A percentile compares a stretch with the other conserved stretches of the same genome.
Evolutionary conservation across 345 rosid species (phyloP).

Genomic region (Viola odorata): DNA sequence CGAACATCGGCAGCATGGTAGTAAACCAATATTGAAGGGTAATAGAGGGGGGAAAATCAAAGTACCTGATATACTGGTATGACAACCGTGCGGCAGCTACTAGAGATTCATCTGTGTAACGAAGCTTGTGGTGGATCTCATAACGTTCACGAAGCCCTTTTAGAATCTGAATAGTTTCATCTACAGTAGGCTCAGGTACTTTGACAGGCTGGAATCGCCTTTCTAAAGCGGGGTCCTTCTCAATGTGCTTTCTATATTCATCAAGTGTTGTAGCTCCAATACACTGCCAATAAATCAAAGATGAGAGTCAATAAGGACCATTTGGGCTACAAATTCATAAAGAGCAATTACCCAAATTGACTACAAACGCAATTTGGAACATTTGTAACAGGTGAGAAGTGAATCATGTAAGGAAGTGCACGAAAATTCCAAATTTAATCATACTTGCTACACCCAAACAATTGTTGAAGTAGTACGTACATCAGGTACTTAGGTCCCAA

Average conservation of each 20-base stretch:
- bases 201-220: conserved; percentile 99
- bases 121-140: conserved; percentile 98
- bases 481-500: too few relatives aligned
- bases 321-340: neutral
- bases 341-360: neutral
- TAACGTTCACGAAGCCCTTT: conserved; percentile 91
- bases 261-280: conserved; percentile 99
- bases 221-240: conserved; percentile 98
- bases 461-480: too few relatives aligned
- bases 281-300: conserved; percentile 50
- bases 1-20: too few relatives aligned
- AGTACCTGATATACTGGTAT: conserved; percentile 92
- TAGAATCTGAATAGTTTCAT: conserved; percentile 87
- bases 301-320: neutral
- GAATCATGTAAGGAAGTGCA: too few relatives aligned
- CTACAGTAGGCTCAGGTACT: conserved; percentile 97
- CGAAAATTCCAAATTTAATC: too few relatives aligned
- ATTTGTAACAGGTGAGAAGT: too few relatives aligned
- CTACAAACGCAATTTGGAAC: neutral
- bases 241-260: conserved; percentile 96
- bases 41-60: neutral
- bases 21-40: too few relatives aligned
- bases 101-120: conserved; percentile 87
- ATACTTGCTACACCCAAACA: too few relatives aligned
- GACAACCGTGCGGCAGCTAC: conserved; percentile 88